Evolutionary conservation across 202 grass and related monocot species (phyloP).

Genomic region (Carex arenaria): DNA sequence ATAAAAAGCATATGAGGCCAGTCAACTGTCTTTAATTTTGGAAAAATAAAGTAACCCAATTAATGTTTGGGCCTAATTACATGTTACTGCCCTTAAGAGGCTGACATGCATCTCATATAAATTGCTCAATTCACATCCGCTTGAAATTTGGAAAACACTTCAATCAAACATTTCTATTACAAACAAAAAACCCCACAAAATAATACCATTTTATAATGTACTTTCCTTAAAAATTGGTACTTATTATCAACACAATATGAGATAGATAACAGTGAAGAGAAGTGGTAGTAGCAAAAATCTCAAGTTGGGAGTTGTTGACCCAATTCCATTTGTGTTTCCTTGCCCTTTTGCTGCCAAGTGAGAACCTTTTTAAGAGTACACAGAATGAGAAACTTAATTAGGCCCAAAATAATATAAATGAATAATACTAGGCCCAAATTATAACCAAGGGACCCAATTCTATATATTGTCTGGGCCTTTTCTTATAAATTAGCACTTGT

Average conservation of each 20-base stretch:
- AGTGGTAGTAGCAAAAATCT: not conserved
- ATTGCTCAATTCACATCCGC: not conserved
- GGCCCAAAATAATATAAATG: not conserved
- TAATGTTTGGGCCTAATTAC: no score
- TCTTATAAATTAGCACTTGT: no score
- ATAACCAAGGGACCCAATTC: not conserved
- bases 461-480: no score
- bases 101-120: not conserved
- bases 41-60: no score
- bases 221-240: not conserved
- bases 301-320: not conserved
- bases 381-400: not conserved
- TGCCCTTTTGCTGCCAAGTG: constrained; percentile 24
- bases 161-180: not conserved
- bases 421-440: not conserved
- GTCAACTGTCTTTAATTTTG: no score
- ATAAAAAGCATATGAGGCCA: no score
- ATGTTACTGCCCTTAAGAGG: no score
- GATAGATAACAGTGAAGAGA: not conserved
- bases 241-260: not conserved
- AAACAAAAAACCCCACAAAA: not conserved
- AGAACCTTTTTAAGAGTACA: constrained; percentile 36
- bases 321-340: not conserved
- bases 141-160: not conserved
- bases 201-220: not conserved